Percentiles rank a stretch among this genome's conserved stretches.
These are phyloP conservation scores for Hypoxylon intermedium DNA, from an alignment of 495 filamentous ascomycete genomes.

Conservation along the genomic window DNA sequence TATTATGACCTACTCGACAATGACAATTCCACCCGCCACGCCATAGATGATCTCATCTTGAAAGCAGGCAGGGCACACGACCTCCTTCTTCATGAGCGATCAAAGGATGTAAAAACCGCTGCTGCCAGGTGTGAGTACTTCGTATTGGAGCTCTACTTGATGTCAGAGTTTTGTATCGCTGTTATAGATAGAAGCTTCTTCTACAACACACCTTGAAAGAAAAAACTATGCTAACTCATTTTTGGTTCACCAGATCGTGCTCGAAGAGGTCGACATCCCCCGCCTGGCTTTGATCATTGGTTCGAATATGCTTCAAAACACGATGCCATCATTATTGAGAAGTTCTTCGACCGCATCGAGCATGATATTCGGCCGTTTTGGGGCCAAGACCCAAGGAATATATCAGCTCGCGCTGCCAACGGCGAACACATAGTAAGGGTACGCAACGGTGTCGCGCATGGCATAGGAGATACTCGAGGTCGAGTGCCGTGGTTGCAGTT, in stretches of 20 bases:
- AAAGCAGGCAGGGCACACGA: too few relatives aligned
- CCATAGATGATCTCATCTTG: too few relatives aligned
- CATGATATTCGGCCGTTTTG: constrained; percentile 71
- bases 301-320: constrained; percentile 63
- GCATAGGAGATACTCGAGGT: constrained; percentile 44
- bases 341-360: constrained; percentile 71
- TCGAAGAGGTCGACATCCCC: constrained; percentile 68
- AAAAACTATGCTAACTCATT: too few relatives aligned
- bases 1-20: too few relatives aligned
- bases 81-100: too few relatives aligned
- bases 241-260: constrained; percentile 47
- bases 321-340: constrained; percentile 66
- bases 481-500: constrained; percentile 59
- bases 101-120: too few relatives aligned
- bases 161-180: too few relatives aligned
- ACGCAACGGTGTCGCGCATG: constrained; percentile 57
- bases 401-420: constrained; percentile 53
- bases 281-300: constrained; percentile 72
- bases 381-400: constrained; percentile 59
- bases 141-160: too few relatives aligned
- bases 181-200: too few relatives aligned
- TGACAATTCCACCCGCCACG: too few relatives aligned
- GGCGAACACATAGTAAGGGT: constrained; percentile 58
- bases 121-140: too few relatives aligned
- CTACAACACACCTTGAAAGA: too few relatives aligned